Evolutionary conservation across 2,329 filamentous ascomycete species (phyloP).

Genomic region (Aspergillus quadricinctus): DNA sequence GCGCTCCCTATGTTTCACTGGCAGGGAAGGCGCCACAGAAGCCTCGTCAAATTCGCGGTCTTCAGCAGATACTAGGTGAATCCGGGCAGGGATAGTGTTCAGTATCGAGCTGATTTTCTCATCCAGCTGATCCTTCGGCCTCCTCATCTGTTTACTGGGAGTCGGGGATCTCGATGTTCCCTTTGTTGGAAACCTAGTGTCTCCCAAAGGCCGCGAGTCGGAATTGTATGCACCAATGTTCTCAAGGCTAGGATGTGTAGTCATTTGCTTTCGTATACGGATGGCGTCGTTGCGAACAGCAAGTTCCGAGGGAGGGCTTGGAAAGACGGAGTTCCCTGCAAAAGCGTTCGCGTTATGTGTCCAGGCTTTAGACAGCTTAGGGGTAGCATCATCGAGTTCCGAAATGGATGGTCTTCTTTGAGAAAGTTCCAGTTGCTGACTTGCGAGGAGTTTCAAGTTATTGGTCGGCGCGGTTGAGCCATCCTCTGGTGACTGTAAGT

Average conservation of each 20-base stretch:
- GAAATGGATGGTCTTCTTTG: constrained; percentile 14
- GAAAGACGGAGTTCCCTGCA: constrained; percentile 13
- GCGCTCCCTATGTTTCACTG: constrained; percentile 40
- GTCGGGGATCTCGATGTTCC: constrained; percentile 33
- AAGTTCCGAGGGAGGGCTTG: constrained; percentile 13
- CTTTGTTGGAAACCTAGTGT: constrained; percentile 14
- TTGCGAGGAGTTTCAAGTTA: constrained; percentile 2
- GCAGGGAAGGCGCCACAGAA: constrained; percentile 30
- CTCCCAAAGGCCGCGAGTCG: constrained; percentile 18
- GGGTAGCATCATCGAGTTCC: constrained; percentile 2
- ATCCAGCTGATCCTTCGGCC: constrained; percentile 65
- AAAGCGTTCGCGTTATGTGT: constrained; percentile 14
- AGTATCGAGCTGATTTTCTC: constrained; percentile 77
- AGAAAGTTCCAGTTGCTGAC: constrained; percentile 10
- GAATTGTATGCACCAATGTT: constrained; percentile 27
- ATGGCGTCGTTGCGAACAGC: constrained; percentile 19
- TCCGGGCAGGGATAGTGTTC: constrained; percentile 71
- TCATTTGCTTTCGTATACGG: constrained; percentile 27
- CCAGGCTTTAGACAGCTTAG: constrained; percentile 8
- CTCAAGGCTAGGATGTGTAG: constrained; percentile 29
- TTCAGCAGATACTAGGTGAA: constrained; percentile 61
- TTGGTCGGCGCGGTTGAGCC: constrained; percentile 5
- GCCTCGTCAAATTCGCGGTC: constrained; percentile 31
- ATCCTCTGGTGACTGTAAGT: constrained; percentile 12
- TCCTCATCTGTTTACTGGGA: constrained; percentile 37